Conservation (phyloP, 768 basidiomycete species). For the Chalciporus piperatus region DNA sequence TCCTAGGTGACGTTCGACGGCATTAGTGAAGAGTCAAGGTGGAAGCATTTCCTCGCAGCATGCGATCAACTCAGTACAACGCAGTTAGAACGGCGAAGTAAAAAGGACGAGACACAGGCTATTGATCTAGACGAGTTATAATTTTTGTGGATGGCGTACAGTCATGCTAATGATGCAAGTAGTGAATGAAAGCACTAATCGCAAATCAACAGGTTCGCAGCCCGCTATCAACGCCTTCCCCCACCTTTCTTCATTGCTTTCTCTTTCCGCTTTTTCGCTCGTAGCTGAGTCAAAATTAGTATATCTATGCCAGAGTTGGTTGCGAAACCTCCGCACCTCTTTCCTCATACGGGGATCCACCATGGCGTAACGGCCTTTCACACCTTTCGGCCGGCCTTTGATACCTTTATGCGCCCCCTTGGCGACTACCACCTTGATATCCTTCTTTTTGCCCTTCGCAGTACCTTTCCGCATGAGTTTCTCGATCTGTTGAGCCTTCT, state of each 20-base stretch:
- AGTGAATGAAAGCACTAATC: no score
- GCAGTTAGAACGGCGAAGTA: slow-evolving; percentile 27
- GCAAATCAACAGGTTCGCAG: neutral
- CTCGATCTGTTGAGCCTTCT: slow-evolving; percentile 92
- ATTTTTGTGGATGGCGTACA: neutral
- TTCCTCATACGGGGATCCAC: slow-evolving; percentile 93
- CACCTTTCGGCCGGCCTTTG: slow-evolving; percentile 91
- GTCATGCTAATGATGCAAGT: neutral
- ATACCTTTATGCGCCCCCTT: slow-evolving; percentile 86
- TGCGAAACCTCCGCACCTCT: slow-evolving; percentile 49
- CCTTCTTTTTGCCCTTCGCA: slow-evolving; percentile 68
- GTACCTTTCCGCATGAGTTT: slow-evolving; percentile 84
- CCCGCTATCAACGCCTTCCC: slow-evolving; percentile 37
- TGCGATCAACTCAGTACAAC: slow-evolving; percentile 44
- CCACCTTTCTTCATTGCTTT: slow-evolving; percentile 61
- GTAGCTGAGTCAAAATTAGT: slow-evolving; percentile 48
- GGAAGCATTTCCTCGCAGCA: slow-evolving; percentile 43
- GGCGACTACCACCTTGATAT: slow-evolving; percentile 86
- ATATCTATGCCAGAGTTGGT: neutral
- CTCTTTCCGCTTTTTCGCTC: slow-evolving; percentile 77
- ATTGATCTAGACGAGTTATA: slow-evolving; percentile 10
- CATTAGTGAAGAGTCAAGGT: slow-evolving; percentile 35
- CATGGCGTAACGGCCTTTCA: slow-evolving; percentile 94
- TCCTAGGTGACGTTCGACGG: slow-evolving; percentile 47
- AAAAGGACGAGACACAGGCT: slow-evolving; percentile 6